Conservation (phyloP, 371 early-diverging fungal genomes). For the Mortierella sp. region DNA sequence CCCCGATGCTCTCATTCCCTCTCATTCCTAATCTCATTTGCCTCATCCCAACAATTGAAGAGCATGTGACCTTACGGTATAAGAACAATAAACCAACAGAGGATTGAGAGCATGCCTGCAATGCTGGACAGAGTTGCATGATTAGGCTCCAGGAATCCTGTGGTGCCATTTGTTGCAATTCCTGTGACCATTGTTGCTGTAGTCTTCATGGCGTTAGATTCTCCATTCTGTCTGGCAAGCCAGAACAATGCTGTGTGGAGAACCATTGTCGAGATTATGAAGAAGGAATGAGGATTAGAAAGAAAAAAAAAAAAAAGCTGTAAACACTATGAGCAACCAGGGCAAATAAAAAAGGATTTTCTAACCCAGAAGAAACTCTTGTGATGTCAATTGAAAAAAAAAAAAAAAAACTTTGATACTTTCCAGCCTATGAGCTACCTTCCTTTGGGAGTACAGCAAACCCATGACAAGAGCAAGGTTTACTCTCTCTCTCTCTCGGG, state of each 20-base stretch:
- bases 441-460: too few species aligned
- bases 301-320: too few species aligned
- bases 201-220: not conserved
- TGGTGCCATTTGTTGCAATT: not conserved
- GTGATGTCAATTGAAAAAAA: too few species aligned
- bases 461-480: too few species aligned
- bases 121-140: conserved; percentile 31
- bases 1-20: not conserved
- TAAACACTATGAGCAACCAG: too few species aligned
- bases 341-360: too few species aligned
- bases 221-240: conserved; percentile 2
- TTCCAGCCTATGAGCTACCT: too few species aligned
- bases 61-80: conserved; percentile 70
- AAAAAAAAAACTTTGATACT: too few species aligned
- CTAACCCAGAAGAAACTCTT: too few species aligned
- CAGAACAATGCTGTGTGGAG: conserved; percentile 10
- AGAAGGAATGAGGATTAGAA: too few species aligned
- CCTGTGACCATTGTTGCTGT: not conserved
- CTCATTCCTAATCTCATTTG: too few species aligned
- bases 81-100: conserved; percentile 77
- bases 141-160: not conserved
- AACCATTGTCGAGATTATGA: not conserved
- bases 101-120: conserved; percentile 66
- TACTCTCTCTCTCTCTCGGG: too few species aligned
- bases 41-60: not conserved